phyloP scores from a whole-genome alignment of 1,284 basidiomycete species.

The Apiotrichum sp. region DNA sequence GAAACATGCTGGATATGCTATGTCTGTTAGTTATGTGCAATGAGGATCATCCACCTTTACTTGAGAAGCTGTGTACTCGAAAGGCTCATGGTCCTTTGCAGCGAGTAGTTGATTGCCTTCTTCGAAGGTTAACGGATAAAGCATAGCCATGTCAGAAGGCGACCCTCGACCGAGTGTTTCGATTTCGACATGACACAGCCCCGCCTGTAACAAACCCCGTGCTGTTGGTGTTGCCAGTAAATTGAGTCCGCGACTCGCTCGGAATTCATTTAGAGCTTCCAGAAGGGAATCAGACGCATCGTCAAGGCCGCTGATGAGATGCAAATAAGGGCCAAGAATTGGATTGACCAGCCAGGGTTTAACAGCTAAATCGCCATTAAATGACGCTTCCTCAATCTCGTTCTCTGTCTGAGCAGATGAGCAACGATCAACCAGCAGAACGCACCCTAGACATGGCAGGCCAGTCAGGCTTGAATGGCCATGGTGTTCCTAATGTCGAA shows the following conservation, averaged over 20 bases:
- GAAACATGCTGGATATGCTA: constrained; percentile 52
- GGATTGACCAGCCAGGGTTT: constrained; percentile 61
- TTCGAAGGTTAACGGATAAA: constrained; percentile 58
- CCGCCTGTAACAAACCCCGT: constrained; percentile 56
- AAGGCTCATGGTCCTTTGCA: constrained; percentile 25
- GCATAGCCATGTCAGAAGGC: constrained; percentile 64
- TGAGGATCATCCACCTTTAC: constrained; percentile 36
- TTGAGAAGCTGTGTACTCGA: constrained; percentile 48
- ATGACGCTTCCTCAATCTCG: constrained; percentile 26
- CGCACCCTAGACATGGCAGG: constrained; percentile 28
- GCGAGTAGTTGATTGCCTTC: constrained; percentile 45
- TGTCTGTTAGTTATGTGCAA: background rate
- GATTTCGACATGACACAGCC: constrained; percentile 61
- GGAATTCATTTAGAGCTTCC: constrained; percentile 56
- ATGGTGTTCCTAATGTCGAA: constrained; percentile 58
- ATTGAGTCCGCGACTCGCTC: constrained; percentile 53
- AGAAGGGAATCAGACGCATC: constrained; percentile 47
- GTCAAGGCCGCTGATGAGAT: background rate
- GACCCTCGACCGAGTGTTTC: constrained; percentile 61
- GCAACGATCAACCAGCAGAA: background rate
- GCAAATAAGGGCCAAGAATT: constrained; percentile 39
- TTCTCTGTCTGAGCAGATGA: constrained; percentile 16
- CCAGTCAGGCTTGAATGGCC: constrained; percentile 75
- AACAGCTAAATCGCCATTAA: constrained; percentile 29
- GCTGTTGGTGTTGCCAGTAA: constrained; percentile 46